Evolutionary conservation across 2,329 filamentous ascomycete genomes (phyloP), one percentile per base, ranked within the genome.

Genomic region (Colletotrichum coccodes): DNA sequence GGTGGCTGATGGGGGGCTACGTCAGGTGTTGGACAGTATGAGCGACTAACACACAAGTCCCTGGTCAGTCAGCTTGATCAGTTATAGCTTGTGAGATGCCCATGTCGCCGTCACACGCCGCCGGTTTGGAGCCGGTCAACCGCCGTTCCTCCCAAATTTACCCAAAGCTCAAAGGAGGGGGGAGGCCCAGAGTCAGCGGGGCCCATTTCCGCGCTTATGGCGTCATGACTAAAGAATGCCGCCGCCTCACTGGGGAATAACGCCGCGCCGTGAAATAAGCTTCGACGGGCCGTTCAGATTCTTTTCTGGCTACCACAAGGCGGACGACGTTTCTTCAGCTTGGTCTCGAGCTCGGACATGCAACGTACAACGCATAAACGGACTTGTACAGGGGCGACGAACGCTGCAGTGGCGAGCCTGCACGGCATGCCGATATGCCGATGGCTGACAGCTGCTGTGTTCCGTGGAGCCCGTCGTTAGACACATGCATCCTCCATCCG

Each of bases 191-290:
- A 52, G 7, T 23, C 26, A 38, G 49, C 53, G 60, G 60, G 60
- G 66, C 30, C 11, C 21, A 21, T 60, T 47, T 46, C 40, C 40
- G 66, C 66, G 61, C 54, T 66, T 69, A 69, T 66, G 42, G 66
- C 66, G 66, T 69, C 61, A 66, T 66, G 56, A 30, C 49, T 36
- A 21, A 38, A 56, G 23, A 46, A 64, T 26, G 23, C 23, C 65
- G 53, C 46, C 60, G 60, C 30, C 46, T 26, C 46, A 34, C 42
- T 38, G 42, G 42, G 54, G 32, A 28, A 57, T 6, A 16, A 18
- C 28, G 40, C 40, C 57, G 26, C 38, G 36, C 30, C 26, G 42
- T 9, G 54, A 34, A 28, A 60, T 53, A 60, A 65, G 49, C 65
- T 60, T 68, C 47, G 40, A 49, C n/a, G 47, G 54, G 7, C 60